Evolutionary conservation across 306 rosid genomes (phyloP).

Genomic region (Betula pendula): DNA sequence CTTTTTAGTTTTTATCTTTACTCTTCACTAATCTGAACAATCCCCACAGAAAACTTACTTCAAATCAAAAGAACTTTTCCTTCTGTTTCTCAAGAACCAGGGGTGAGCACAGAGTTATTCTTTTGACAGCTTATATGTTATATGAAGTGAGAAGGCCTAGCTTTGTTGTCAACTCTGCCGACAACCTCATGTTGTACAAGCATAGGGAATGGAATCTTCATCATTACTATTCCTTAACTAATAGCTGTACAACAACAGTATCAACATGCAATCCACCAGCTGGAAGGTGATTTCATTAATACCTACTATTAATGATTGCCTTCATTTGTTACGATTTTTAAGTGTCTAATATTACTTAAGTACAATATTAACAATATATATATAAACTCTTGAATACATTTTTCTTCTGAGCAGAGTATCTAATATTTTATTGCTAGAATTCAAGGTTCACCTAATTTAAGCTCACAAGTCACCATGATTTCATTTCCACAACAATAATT

Average conservation of each 20-base stretch:
- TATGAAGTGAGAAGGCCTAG: slow-evolving; percentile 6
- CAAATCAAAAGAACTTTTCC: neutral
- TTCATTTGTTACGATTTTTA: too few species aligned
- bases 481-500: neutral
- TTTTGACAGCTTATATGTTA: slow-evolving; percentile 5
- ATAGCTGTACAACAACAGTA: slow-evolving; percentile 25
- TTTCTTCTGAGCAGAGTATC: too few species aligned
- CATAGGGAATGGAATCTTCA: slow-evolving; percentile 47
- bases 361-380: too few species aligned
- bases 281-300: slow-evolving; percentile 10
- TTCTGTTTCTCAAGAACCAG: neutral
- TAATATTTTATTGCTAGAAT: too few species aligned
- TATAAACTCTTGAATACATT: too few species aligned
- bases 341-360: too few species aligned
- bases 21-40: too few species aligned
- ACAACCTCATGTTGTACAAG: slow-evolving; percentile 44
- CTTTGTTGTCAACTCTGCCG: slow-evolving; percentile 37
- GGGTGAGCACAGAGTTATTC: neutral
- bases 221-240: slow-evolving; percentile 35
- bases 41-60: too few species aligned
- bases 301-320: too few species aligned
- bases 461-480: neutral
- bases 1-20: too few species aligned
- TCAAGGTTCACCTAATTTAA: neutral
- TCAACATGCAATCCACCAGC: slow-evolving; percentile 22